A percentile compares a stretch with the other conserved stretches of the same genome.
Evolutionary conservation across 306 rosid species (phyloP).

Genomic region (Argentina anserina): DNA sequence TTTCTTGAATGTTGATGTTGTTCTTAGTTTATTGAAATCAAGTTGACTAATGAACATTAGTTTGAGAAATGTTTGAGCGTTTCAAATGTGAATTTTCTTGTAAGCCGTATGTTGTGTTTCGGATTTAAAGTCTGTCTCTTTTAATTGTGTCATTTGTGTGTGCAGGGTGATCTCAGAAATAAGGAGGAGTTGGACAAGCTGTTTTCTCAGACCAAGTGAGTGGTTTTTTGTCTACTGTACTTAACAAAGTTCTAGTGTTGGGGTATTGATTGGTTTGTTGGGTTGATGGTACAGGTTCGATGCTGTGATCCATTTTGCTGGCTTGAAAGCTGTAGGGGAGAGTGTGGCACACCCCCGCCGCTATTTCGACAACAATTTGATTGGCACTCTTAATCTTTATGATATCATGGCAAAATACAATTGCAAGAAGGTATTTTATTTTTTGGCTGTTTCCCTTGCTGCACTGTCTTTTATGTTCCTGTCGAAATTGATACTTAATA

Average conservation of each 20-base stretch:
- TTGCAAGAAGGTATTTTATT: constrained; percentile 79
- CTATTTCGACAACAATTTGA: constrained; percentile 63
- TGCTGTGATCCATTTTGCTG: constrained; percentile 93
- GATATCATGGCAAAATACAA: constrained; percentile 72
- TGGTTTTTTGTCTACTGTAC: no score
- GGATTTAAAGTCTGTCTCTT: not conserved
- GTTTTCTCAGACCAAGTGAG: constrained; percentile 58
- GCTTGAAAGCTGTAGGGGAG: constrained; percentile 84
- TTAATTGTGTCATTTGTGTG: not conserved
- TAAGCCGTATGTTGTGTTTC: not conserved
- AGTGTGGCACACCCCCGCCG: constrained; percentile 71
- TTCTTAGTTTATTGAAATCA: not conserved
- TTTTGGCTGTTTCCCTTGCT: no score
- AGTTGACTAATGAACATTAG: not conserved
- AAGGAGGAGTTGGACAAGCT: constrained; percentile 74
- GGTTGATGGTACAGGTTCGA: constrained; percentile 53
- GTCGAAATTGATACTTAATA: no score
- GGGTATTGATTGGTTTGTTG: not conserved
- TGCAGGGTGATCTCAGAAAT: constrained; percentile 73
- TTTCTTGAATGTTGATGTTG: not conserved
- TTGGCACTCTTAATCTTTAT: constrained; percentile 82
- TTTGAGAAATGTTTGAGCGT: not conserved
- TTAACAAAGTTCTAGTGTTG: not conserved
- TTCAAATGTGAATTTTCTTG: not conserved
- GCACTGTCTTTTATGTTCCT: no score